Conservation (phyloP, 179 eudicot species). For the Corrigiola litoralis region DNA sequence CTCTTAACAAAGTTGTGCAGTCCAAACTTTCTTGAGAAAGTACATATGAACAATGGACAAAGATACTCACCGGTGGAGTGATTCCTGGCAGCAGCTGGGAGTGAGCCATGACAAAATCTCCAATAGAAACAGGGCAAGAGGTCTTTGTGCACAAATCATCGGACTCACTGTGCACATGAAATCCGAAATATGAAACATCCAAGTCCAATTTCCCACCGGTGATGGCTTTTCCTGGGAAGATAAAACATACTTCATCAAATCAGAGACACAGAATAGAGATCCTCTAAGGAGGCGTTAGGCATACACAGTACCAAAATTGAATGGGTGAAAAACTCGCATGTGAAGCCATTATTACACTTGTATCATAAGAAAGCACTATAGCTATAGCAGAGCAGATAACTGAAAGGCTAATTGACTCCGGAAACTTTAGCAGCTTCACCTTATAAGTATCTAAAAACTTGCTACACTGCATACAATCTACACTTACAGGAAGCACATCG, state of each 20-base stretch:
- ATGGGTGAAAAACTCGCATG: no score
- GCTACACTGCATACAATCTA: no score
- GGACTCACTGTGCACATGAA: conserved; percentile 48
- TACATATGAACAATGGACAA: neutral
- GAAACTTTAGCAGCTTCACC: no score
- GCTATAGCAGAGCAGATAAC: no score
- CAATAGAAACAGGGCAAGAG: conserved; percentile 57
- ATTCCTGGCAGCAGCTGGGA: conserved; percentile 56
- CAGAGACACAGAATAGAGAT: neutral
- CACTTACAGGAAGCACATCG: no score
- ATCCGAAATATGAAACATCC: conserved; percentile 61
- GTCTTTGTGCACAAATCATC: conserved; percentile 59
- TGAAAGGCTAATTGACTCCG: no score
- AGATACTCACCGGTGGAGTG: conserved; percentile 73
- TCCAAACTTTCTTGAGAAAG: no score
- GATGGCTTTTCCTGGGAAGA: conserved; percentile 34
- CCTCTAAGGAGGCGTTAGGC: neutral
- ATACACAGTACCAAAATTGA: no score
- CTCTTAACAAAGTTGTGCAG: no score
- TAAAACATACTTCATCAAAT: neutral
- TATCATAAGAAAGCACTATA: no score
- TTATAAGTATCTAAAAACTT: no score
- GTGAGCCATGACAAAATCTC: conserved; percentile 71
- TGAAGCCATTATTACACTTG: no score
- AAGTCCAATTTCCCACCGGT: conserved; percentile 51